Conservation (phyloP, 2,329 filamentous ascomycete species). For the Aspergillus sp. region DNA sequence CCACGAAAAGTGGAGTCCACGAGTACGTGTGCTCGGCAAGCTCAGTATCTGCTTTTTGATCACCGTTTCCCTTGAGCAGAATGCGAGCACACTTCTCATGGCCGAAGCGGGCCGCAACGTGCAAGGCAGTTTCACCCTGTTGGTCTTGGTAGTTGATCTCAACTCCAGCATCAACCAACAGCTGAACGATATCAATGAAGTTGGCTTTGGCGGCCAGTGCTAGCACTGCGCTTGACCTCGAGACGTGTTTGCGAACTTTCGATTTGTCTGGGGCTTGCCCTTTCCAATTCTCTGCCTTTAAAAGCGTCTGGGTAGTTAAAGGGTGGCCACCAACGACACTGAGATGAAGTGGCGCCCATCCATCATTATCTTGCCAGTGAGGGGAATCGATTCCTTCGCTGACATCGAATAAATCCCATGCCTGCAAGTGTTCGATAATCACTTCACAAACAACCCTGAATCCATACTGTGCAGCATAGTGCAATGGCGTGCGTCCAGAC, state of each 20-base stretch:
- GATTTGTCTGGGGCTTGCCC: slow-evolving; percentile 62
- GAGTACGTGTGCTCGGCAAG: slow-evolving; percentile 79
- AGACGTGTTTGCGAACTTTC: slow-evolving; percentile 66
- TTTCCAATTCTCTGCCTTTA: slow-evolving; percentile 77
- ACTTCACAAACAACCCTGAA: slow-evolving; percentile 87
- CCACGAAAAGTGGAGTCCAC: slow-evolving; percentile 95
- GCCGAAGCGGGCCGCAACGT: slow-evolving; percentile 86
- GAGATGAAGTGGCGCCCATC: slow-evolving; percentile 85
- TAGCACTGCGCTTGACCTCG: slow-evolving; percentile 83
- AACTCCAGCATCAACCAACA: slow-evolving; percentile 85
- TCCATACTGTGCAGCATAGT: slow-evolving; percentile 93
- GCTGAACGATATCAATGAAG: slow-evolving; percentile 77
- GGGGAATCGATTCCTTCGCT: slow-evolving; percentile 81
- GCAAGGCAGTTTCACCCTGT: slow-evolving; percentile 85
- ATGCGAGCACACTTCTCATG: slow-evolving; percentile 77
- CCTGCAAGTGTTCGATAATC: slow-evolving; percentile 83
- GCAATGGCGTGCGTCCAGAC: slow-evolving; percentile 80
- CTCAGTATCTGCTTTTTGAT: slow-evolving; percentile 74
- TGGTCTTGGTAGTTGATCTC: slow-evolving; percentile 93
- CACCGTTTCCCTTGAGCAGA: slow-evolving; percentile 67
- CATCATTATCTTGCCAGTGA: slow-evolving; percentile 89
- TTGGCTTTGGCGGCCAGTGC: slow-evolving; percentile 86
- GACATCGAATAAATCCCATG: slow-evolving; percentile 84
- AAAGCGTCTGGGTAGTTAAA: slow-evolving; percentile 75
- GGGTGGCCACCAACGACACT: slow-evolving; percentile 90